A percentile compares a stretch with the other conserved stretches of the same genome.
phyloP scores from a whole-genome alignment of 805 yeast genomes.

The Starmera quercuum region DNA sequence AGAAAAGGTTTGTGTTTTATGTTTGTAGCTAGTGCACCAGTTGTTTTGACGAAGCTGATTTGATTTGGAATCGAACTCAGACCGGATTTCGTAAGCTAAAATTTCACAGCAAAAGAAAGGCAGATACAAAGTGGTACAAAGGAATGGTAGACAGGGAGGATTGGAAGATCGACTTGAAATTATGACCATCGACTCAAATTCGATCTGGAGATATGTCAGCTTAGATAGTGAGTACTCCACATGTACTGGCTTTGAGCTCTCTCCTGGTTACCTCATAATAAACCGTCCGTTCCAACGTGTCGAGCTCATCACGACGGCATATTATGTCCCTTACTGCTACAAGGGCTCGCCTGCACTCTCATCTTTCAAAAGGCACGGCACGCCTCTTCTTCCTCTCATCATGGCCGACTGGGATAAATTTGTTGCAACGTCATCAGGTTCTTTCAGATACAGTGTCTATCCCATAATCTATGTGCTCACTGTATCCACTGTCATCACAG shows the following conservation, averaged over 20 bases:
- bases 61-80: too few relatives aligned
- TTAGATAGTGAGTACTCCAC: slow-evolving; percentile 17
- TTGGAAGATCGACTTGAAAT: background rate
- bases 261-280: slow-evolving; percentile 25
- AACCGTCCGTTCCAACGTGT: slow-evolving; percentile 7
- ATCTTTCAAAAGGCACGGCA: slow-evolving; percentile 21
- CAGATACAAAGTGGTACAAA: background rate
- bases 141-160: background rate
- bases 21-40: too few relatives aligned
- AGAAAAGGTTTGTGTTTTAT: too few relatives aligned
- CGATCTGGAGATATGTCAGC: slow-evolving; percentile 27
- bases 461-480: slow-evolving; percentile 57
- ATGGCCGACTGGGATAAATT: slow-evolving; percentile 41
- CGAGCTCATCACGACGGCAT: slow-evolving; percentile 11
- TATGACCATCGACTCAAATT: slow-evolving; percentile 20
- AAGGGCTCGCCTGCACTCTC: slow-evolving; percentile 26
- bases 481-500: slow-evolving; percentile 55
- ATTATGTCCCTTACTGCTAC: slow-evolving; percentile 27
- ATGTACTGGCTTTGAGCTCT: slow-evolving; percentile 23
- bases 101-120: too few relatives aligned
- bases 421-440: slow-evolving; percentile 29
- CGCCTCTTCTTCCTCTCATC: slow-evolving; percentile 34
- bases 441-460: slow-evolving; percentile 48
- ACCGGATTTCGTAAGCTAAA: too few relatives aligned
- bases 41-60: too few relatives aligned